Evolutionary conservation across 2,329 filamentous ascomycete genomes (phyloP), one percentile per base, ranked within the genome.

Genomic region (Alternaria alternata): DNA sequence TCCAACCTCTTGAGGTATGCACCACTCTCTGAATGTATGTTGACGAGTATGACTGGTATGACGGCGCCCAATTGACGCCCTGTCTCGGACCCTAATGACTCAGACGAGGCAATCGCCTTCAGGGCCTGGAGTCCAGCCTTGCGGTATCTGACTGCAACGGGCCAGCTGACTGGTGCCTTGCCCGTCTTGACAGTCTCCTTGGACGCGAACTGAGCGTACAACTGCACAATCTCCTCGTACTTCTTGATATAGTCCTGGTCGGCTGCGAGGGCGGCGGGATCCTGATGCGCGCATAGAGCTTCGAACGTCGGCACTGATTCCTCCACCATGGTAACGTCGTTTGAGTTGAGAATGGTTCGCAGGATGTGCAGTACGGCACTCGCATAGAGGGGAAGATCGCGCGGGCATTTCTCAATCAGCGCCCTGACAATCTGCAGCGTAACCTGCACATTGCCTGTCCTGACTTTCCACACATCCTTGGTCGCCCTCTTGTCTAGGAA

Each of bases 401-500:
- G 91, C 61, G 93, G 91, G 43, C 92, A 88, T 81, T 97, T 97
- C 76, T 98, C 94, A 79, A 98, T 93, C 71, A 99, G 85, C 46
- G 94, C 93, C 62, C 90, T 89, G 68, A 97, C 85, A 70, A 99
- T 97, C 78, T 96, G 91, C 60, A 99, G 88, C 3, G 94, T 97
- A 66, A 99, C 93, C 78, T 96, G 93, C 59, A 97, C 92, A 83
- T 96, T 96, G 68, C 94, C 94, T 75, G 95, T 92, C 74, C 93
- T 89, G 78, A 88, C 87, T 75, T 92, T 91, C 88, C 91, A 96
- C 67, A 97, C 93, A 83, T 99, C 95, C 74, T 89, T 90, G 63
- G 91, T 91, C 22, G 93, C 95, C 83, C 94, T 93, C 84, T 94
- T 96, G 82, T 98, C 94, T 66, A 99, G 85, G 76, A 97, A 99